These are phyloP conservation scores for Arthrobotrys iridis DNA, from an alignment of 2,329 filamentous ascomycete genomes.

Conservation along the genomic window DNA sequence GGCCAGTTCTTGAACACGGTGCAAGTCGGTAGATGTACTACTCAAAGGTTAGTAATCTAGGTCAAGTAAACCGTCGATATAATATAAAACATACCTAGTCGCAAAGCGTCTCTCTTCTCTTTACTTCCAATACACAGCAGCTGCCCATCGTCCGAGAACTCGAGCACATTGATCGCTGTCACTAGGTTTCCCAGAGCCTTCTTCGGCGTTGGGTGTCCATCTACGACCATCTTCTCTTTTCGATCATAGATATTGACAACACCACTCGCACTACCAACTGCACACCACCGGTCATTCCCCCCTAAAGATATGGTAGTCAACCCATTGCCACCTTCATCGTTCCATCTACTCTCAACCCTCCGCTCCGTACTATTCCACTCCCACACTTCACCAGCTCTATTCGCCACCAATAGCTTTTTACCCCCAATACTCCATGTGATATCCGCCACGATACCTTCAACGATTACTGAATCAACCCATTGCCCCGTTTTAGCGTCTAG, in stretches of 20 bases:
- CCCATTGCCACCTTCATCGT: slow-evolving; percentile 87
- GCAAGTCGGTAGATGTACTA: slow-evolving; percentile 86
- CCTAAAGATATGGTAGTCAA: slow-evolving; percentile 85
- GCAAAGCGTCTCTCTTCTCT: slow-evolving; percentile 87
- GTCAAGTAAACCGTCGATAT: slow-evolving; percentile 6
- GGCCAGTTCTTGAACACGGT: slow-evolving; percentile 98
- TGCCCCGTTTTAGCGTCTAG: slow-evolving; percentile 82
- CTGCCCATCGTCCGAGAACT: slow-evolving; percentile 89
- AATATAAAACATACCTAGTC: slow-evolving; percentile 66
- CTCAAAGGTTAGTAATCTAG: slow-evolving; percentile 26
- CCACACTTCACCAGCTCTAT: slow-evolving; percentile 86
- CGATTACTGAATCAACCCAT: slow-evolving; percentile 83
- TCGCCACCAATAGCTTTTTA: slow-evolving; percentile 80
- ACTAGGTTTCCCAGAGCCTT: slow-evolving; percentile 84
- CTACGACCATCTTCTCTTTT: slow-evolving; percentile 66
- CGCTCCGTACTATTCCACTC: slow-evolving; percentile 80
- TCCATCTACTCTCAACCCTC: slow-evolving; percentile 82
- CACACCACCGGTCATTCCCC: slow-evolving; percentile 86
- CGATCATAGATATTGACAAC: slow-evolving; percentile 96
- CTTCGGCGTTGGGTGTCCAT: slow-evolving; percentile 73
- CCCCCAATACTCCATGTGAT: slow-evolving; percentile 83
- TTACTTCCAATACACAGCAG: slow-evolving; percentile 84
- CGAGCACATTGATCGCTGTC: slow-evolving; percentile 80
- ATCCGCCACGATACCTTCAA: slow-evolving; percentile 88
- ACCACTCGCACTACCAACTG: slow-evolving; percentile 83